phyloP scores from a whole-genome alignment of 2,329 filamentous ascomycete genomes.

The Chrysosporium queenslandicum region DNA sequence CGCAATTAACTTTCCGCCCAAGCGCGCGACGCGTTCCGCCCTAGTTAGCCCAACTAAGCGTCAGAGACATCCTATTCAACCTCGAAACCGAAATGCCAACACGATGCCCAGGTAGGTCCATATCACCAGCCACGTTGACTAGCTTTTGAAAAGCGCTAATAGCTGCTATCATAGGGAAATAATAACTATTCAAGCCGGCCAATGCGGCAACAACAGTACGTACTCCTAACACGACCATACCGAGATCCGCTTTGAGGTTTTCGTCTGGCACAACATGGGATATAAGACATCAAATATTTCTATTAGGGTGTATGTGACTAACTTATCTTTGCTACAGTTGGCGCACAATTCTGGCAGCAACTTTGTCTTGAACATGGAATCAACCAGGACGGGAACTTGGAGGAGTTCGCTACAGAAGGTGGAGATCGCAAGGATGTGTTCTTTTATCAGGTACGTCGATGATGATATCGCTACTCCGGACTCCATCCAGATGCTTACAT shows the following conservation, averaged over 20 bases:
- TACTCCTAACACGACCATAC: conserved; percentile 26
- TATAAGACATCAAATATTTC: too few species aligned
- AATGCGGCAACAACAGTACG: conserved; percentile 98
- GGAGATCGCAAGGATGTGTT: conserved; percentile 98
- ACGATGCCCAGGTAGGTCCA: conserved; percentile 10
- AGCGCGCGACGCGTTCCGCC: conserved; percentile 9
- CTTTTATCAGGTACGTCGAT: conserved; percentile 62
- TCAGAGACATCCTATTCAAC: not conserved
- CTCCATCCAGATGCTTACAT: not conserved
- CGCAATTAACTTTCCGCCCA: not conserved
- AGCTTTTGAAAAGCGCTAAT: not conserved
- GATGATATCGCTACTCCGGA: not conserved
- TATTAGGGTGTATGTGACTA: not conserved
- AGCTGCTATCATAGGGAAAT: conserved; percentile 61
- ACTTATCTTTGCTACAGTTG: conserved; percentile 49
- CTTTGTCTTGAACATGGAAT: conserved; percentile 97
- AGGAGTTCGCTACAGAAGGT: conserved; percentile 95
- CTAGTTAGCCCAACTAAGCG: not conserved
- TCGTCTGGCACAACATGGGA: too few species aligned
- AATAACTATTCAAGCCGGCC: conserved; percentile 96
- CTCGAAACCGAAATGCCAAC: conserved; percentile 1
- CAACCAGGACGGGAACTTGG: conserved; percentile 90
- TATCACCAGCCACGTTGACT: not conserved
- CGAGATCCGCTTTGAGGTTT: too few species aligned
- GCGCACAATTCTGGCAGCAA: conserved; percentile 98